phyloP scores from a whole-genome alignment of 1,284 basidiomycete species.

The Heterobasidion irregulare region DNA sequence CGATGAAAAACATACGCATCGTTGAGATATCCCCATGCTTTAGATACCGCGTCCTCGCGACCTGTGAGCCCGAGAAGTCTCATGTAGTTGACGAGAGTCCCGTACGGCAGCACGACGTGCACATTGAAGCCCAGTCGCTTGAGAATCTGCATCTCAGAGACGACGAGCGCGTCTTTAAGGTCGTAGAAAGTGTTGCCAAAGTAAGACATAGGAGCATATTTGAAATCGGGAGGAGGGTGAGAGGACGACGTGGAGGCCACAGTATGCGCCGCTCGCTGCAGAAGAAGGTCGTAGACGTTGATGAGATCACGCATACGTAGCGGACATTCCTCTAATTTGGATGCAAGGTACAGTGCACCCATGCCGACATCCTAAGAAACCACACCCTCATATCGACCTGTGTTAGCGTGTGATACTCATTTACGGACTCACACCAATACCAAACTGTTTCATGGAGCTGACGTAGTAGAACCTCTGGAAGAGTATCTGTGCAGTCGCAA shows the following conservation, averaged over 20 bases:
- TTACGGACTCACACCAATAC: slow-evolving; percentile 57
- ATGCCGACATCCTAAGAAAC: slow-evolving; percentile 76
- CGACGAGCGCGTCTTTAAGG: slow-evolving; percentile 83
- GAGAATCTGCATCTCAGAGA: slow-evolving; percentile 96
- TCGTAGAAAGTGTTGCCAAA: slow-evolving; percentile 81
- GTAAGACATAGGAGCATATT: slow-evolving; percentile 79
- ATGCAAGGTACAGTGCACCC: slow-evolving; percentile 89
- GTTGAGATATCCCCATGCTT: slow-evolving; percentile 87
- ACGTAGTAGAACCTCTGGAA: slow-evolving; percentile 98
- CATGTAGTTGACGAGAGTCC: slow-evolving; percentile 92
- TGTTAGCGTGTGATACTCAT: neutral
- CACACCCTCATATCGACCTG: neutral
- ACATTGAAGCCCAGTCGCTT: slow-evolving; percentile 91
- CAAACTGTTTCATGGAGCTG: slow-evolving; percentile 89
- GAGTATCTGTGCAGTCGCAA: slow-evolving; percentile 92
- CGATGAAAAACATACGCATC: slow-evolving; percentile 60
- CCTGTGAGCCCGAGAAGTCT: slow-evolving; percentile 78
- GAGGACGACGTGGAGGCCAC: slow-evolving; percentile 17
- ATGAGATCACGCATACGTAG: slow-evolving; percentile 89
- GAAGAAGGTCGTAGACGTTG: slow-evolving; percentile 87
- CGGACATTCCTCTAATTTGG: slow-evolving; percentile 93
- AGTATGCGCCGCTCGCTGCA: slow-evolving; percentile 51
- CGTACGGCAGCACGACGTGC: slow-evolving; percentile 87
- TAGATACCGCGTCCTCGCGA: slow-evolving; percentile 62
- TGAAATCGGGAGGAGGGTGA: slow-evolving; percentile 35